Conservation (phyloP, 257 asterid genomes). For the Nicotiana noctiflora region DNA sequence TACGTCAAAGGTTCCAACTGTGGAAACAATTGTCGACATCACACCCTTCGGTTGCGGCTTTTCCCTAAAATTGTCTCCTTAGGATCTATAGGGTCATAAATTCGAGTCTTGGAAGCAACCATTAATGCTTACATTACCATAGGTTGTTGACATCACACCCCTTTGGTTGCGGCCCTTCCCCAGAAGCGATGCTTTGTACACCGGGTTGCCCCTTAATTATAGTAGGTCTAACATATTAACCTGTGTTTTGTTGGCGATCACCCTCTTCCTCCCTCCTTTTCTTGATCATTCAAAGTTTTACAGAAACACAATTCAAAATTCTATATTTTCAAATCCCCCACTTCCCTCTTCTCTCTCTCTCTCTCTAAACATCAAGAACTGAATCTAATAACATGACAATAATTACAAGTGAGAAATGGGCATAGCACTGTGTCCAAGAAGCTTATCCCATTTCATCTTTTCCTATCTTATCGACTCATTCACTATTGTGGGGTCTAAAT, state of each 20-base stretch:
- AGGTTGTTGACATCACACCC: too few relatives aligned
- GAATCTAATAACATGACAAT: constrained; percentile 30
- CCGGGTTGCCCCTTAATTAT: not conserved
- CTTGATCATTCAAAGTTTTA: not conserved
- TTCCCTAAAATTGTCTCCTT: too few relatives aligned
- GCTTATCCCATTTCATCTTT: constrained; percentile 53
- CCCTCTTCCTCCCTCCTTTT: not conserved
- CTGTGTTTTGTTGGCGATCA: not conserved
- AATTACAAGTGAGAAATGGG: constrained; percentile 54
- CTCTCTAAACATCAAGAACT: constrained; percentile 11
- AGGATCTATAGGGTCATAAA: too few relatives aligned
- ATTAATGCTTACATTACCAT: too few relatives aligned
- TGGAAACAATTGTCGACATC: too few relatives aligned
- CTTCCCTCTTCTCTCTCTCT: not conserved
- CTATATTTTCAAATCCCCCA: not conserved
- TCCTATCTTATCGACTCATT: constrained; percentile 53
- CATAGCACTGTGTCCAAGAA: constrained; percentile 65
- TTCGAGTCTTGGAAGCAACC: too few relatives aligned
- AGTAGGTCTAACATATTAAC: not conserved
- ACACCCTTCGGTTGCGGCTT: too few relatives aligned
- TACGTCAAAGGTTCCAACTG: too few relatives aligned
- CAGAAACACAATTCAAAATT: not conserved
- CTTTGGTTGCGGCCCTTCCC: too few relatives aligned
- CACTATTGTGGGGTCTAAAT: constrained; percentile 43
- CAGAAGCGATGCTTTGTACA: too few relatives aligned